A percentile compares a stretch with the other conserved stretches of the same genome.
Evolutionary conservation across 768 basidiomycete genomes (phyloP).

Genomic region (Lactifluus hygrophoroides): DNA sequence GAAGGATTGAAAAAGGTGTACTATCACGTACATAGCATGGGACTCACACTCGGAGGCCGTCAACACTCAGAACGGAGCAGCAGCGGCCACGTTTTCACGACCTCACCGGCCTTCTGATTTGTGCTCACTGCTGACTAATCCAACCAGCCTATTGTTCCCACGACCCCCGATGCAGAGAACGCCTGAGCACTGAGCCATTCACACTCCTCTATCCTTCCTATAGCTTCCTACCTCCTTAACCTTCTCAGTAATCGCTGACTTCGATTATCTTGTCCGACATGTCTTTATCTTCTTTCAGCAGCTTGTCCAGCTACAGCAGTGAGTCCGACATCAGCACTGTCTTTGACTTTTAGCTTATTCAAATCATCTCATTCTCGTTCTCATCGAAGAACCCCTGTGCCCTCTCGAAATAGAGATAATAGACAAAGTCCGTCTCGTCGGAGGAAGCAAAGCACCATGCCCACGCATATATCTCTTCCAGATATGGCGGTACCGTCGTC

Average conservation of each 20-base stretch:
- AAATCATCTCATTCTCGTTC: slow-evolving; percentile 4
- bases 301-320: slow-evolving; percentile 18
- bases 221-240: neutral
- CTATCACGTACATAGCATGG: too few relatives aligned
- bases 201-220: neutral
- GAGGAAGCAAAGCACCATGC: slow-evolving; percentile 10
- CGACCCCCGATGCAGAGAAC: slow-evolving; percentile 8
- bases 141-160: neutral
- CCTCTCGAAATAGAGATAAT: neutral
- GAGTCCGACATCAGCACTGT: slow-evolving; percentile 17
- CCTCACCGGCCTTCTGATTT: too few relatives aligned
- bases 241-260: neutral
- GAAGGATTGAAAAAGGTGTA: too few relatives aligned
- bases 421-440: slow-evolving; percentile 1
- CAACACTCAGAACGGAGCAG: too few relatives aligned
- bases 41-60: too few relatives aligned
- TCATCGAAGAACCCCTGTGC: neutral
- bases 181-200: neutral
- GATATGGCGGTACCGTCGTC: slow-evolving; percentile 1
- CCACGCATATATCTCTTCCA: slow-evolving; percentile 2
- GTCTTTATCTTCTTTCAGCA: slow-evolving; percentile 19
- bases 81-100: too few relatives aligned
- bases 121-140: neutral
- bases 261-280: slow-evolving; percentile 3
- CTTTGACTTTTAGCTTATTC: slow-evolving; percentile 1